These are phyloP conservation scores for Diaporthe australafricana DNA, from an alignment of 2,329 filamentous ascomycete species.

Conservation along the genomic window DNA sequence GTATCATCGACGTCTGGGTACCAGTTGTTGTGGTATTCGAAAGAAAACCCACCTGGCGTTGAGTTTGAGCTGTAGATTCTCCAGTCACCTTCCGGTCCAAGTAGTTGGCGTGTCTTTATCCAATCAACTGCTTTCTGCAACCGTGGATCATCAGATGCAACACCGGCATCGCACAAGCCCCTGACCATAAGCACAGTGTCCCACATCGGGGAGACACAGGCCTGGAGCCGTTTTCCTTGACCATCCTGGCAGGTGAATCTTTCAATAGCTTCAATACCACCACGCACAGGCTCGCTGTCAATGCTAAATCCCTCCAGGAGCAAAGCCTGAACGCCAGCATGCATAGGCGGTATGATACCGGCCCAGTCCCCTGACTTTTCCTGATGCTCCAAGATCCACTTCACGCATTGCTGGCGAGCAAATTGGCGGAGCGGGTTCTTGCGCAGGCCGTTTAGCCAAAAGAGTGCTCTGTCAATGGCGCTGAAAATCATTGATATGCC, in stretches of 20 bases:
- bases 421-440: background rate
- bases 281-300: background rate
- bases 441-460: background rate
- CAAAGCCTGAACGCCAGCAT: background rate
- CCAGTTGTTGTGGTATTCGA: conserved; percentile 47
- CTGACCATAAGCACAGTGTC: background rate
- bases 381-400: background rate
- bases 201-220: background rate
- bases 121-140: background rate
- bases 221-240: background rate
- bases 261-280: background rate
- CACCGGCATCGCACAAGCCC: background rate
- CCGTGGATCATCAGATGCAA: background rate
- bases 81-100: conserved; percentile 43
- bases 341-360: background rate
- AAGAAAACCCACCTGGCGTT: conserved; percentile 44
- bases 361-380: background rate
- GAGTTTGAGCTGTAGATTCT: conserved; percentile 41
- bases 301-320: background rate
- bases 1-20: conserved; percentile 48
- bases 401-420: background rate
- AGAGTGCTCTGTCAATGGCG: background rate
- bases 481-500: background rate
- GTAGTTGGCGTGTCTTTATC: background rate
- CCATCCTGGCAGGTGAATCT: background rate